phyloP scores from a whole-genome alignment of 2,329 filamentous ascomycete genomes.

The Xylariaceae sp. region DNA sequence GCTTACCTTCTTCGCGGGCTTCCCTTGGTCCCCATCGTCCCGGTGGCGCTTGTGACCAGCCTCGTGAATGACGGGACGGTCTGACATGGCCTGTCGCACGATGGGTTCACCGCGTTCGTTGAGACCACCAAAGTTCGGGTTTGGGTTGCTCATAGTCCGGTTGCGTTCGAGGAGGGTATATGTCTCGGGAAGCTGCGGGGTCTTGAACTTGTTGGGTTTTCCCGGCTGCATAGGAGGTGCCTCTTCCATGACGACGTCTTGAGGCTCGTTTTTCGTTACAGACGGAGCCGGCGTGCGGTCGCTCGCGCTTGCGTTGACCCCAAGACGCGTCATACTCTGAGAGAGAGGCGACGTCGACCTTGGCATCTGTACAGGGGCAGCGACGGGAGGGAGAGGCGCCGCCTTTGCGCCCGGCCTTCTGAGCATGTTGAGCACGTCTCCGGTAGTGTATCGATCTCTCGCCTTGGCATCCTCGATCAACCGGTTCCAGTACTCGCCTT shows the following conservation, averaged over 20 bases:
- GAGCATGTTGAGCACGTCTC: conserved; percentile 47
- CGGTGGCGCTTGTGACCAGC: conserved; percentile 26
- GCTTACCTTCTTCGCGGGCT: conserved; percentile 27
- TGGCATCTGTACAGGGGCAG: conserved; percentile 3
- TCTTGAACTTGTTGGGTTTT: conserved; percentile 19
- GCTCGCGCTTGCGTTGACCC: background rate
- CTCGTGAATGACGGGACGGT: conserved; percentile 29
- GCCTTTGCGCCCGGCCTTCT: conserved; percentile 37
- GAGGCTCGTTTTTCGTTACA: conserved; percentile 6
- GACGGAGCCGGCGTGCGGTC: background rate
- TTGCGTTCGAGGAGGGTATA: conserved; percentile 25
- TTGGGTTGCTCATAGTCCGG: conserved; percentile 7
- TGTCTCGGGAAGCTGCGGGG: conserved; percentile 24
- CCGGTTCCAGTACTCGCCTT: conserved; percentile 86
- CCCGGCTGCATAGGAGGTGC: conserved; percentile 14
- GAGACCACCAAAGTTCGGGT: conserved; percentile 22
- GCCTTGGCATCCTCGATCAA: conserved; percentile 75
- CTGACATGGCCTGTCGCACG: conserved; percentile 18
- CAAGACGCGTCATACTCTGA: background rate
- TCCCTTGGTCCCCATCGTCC: conserved; percentile 21
- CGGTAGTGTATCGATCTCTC: conserved; percentile 72
- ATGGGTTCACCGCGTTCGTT: conserved; percentile 29
- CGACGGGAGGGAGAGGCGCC: conserved; percentile 25
- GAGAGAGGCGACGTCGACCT: conserved; percentile 4
- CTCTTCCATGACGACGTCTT: conserved; percentile 29